phyloP scores from a whole-genome alignment of 176 grass and related monocot genomes.

The Microstegium vimineum region DNA sequence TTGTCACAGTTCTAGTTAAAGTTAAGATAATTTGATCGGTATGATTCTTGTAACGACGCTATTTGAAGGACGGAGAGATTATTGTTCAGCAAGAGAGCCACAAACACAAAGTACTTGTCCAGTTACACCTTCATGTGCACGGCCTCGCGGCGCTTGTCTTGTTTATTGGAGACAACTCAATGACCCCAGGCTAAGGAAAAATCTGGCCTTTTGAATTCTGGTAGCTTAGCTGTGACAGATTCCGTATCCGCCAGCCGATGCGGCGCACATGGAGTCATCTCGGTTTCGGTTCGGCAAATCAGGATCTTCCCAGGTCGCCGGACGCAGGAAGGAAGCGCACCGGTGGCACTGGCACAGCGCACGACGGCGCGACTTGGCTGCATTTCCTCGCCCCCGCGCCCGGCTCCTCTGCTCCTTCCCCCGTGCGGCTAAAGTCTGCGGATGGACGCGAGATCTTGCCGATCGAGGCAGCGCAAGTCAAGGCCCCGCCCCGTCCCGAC shows the following conservation, averaged over 20 bases:
- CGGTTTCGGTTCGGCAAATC: neutral
- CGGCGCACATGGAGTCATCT: neutral
- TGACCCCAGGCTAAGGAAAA: neutral
- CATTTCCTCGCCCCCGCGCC: neutral
- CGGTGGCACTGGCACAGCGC: neutral
- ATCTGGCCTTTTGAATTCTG: too few species aligned
- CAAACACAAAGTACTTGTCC: neutral
- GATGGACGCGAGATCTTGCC: neutral
- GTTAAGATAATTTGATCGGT: too few species aligned
- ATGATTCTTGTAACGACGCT: too few species aligned
- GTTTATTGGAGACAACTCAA: neutral
- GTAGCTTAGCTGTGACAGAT: neutral
- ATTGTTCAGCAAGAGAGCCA: neutral
- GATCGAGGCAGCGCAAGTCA: neutral
- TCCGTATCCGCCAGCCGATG: neutral
- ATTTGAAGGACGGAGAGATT: too few species aligned
- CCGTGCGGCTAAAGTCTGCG: neutral
- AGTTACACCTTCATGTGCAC: neutral
- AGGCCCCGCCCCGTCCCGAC: too few species aligned
- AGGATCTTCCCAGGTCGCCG: constrained; percentile 3
- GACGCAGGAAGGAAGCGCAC: constrained; percentile 1
- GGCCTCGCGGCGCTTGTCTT: neutral
- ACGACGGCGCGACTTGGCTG: neutral
- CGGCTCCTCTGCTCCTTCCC: neutral
- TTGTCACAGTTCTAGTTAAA: too few species aligned